Evolutionary conservation across 768 basidiomycete species (phyloP), one percentile per base, ranked within the genome.

Genomic region (Amanita pallidorosea): DNA sequence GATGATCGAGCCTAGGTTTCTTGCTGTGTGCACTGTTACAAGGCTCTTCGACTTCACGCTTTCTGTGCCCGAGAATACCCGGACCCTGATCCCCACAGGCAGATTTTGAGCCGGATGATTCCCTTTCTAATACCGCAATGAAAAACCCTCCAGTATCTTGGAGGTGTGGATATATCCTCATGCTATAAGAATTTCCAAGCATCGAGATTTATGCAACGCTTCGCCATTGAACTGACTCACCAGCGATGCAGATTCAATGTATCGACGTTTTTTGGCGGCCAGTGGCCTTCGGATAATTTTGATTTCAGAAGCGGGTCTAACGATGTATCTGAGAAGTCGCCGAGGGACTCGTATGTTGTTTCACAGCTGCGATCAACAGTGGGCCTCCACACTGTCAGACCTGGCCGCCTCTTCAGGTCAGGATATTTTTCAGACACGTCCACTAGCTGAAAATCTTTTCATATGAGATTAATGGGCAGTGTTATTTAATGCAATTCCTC

Each of bases 61-160:
- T 85, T 52, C 71, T 70, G 35, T 71, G 69, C 45, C 71, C 70
- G 18, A 33, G 52, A 45, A 8, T 52, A 51, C 44, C 36, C 20
- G 12, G 43, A 37, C 27, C 25, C 17, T 34, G 27, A 17, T 5
- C 35, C 51, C 7, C 15, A 20, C 15, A 37, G 37, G n/a, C n/a
- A 18, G 31, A 31, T 42, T 42, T 13, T 31, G 29, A 29, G 9
- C 29, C 8, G 29, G 29, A 29, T 29, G 6, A 53, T 8, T 68
- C 77, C 60, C 74, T 78, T 61, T 85, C 76, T 33, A 97, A 65
- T 0, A 96, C 86, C 9, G 92, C 92, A n/a, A 99, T 82, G 61
- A 96, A 99, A 68, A 99, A 99, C 0, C 93, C 96, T 2, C 96
- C 96, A 0, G 93, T 90, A 60, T 99, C 88, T 65, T 98, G 96